A percentile compares a stretch with the other conserved stretches of the same genome.
These are phyloP conservation scores for Brassica hybrid DNA, from an alignment of 441 rosid genomes.

Conservation along the genomic window DNA sequence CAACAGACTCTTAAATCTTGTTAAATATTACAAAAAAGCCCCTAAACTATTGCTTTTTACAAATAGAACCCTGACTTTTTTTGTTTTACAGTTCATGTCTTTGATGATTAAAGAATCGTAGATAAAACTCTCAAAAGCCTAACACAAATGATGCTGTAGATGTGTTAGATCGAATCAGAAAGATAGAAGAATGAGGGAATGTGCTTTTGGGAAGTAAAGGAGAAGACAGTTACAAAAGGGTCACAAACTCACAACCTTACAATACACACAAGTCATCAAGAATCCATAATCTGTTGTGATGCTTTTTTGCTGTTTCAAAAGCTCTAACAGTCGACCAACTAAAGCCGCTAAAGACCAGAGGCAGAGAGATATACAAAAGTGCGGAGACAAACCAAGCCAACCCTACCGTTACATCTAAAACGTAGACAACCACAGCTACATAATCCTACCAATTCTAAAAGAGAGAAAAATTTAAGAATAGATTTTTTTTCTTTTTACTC, in stretches of 20 bases:
- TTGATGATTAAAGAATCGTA: neutral
- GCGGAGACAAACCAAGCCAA: slow-evolving; percentile 18
- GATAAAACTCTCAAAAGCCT: neutral
- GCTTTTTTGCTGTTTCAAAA: slow-evolving; percentile 29
- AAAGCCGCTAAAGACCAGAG: slow-evolving; percentile 20
- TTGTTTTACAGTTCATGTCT: neutral
- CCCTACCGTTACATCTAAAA: slow-evolving; percentile 42
- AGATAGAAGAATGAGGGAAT: too few relatives aligned
- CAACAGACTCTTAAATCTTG: neutral
- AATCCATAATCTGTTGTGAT: slow-evolving; percentile 32
- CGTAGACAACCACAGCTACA: slow-evolving; percentile 10
- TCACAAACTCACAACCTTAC: slow-evolving; percentile 36
- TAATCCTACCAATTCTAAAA: slow-evolving; percentile 24
- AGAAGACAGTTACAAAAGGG: neutral
- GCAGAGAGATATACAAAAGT: slow-evolving; percentile 34
- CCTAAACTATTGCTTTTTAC: neutral
- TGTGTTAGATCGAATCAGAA: neutral
- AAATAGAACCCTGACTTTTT: neutral
- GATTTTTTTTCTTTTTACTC: slow-evolving; percentile 20
- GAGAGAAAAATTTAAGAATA: slow-evolving; percentile 1
- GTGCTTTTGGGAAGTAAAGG: neutral
- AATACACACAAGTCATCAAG: slow-evolving; percentile 31
- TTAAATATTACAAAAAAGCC: neutral
- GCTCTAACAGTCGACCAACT: slow-evolving; percentile 35
- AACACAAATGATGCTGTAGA: neutral